Base-by-base conservation (phyloP, 805 yeast genomes). In the Zygoascus tannicola region DNA sequence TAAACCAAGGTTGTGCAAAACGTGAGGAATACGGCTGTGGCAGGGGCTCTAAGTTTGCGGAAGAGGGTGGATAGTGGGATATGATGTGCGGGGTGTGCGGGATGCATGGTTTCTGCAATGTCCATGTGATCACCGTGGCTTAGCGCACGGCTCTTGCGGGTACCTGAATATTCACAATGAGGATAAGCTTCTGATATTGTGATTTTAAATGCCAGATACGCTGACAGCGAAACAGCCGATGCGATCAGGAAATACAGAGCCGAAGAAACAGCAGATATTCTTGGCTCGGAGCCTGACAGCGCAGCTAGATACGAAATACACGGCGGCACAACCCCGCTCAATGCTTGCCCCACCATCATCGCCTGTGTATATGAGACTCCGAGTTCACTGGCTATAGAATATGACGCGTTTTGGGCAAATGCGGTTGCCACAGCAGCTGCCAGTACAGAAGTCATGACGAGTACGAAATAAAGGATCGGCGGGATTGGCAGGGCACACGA, bases 301-400 rank as follows among this genome's bases (percentile, higher is more conserved):
- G 76, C 76, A 8, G 82, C 74, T 8, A 73, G 47, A 48, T 78
- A 80, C 52, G 77, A 73, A 12, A 82, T 79, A 16, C 83, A 58
- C 0, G 95, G 78, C 2, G 98, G 97, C 30, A 90, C 65, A 0
- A 92, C 95, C 2, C 98, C 98, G 0, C 97, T 86, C 15, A 90
- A 67, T 0, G 95, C 95, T 61, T 90, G 95, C 1, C 98, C 98
- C 2, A 88, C 88, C 82, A 92, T 85, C 1, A 82, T 82, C 0
- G 84, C 94, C 56, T 92, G 95, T 8, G 94, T 88, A 58, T 75
- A 84, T 12, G 78, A 72, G 1, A 85, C 71, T 3, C 92, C 88
- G 57, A 78, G 69, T 1, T 81, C 76, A 54, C 85, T 84, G 2
- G 81, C 92, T 34, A 85, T 70, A 4, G 97, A 95, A 78, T 88